Percentiles rank a stretch among this genome's conserved stretches.
Evolutionary conservation across 495 filamentous ascomycete species (phyloP).

Genomic region (Staphylotrichum longicolle): DNA sequence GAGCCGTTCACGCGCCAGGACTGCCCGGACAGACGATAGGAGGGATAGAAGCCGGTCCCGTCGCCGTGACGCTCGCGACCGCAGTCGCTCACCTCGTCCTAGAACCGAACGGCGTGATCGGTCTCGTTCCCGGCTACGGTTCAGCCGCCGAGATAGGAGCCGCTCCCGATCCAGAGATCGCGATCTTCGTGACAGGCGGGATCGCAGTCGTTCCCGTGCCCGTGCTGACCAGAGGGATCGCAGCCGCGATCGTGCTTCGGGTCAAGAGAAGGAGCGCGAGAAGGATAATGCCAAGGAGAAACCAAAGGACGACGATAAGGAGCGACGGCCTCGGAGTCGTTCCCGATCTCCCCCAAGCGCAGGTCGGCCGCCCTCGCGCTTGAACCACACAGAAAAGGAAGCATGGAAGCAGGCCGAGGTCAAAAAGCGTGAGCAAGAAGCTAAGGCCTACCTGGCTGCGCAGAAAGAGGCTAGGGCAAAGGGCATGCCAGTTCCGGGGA

Average conservation of each 20-base stretch:
- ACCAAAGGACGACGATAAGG: slow-evolving; percentile 19
- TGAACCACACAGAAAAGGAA: slow-evolving; percentile 38
- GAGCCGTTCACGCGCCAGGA: slow-evolving; percentile 36
- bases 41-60: slow-evolving; percentile 40
- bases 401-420: slow-evolving; percentile 54
- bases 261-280: slow-evolving; percentile 27
- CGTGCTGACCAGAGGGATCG: slow-evolving; percentile 29
- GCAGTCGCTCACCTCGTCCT: slow-evolving; percentile 32
- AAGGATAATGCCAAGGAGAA: slow-evolving; percentile 20
- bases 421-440: slow-evolving; percentile 56
- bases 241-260: slow-evolving; percentile 35
- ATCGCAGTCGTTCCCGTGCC: slow-evolving; percentile 15
- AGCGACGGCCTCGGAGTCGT: slow-evolving; percentile 37
- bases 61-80: slow-evolving; percentile 29
- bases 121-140: slow-evolving; percentile 25
- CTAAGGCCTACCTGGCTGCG: slow-evolving; percentile 55
- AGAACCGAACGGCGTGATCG: slow-evolving; percentile 31
- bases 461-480: slow-evolving; percentile 53
- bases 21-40: slow-evolving; percentile 31
- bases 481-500: slow-evolving; percentile 47
- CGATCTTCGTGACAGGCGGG: neutral
- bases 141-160: slow-evolving; percentile 28
- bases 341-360: slow-evolving; percentile 37
- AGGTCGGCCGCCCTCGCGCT: slow-evolving; percentile 31
- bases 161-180: slow-evolving; percentile 25